phyloP scores from a whole-genome alignment of 2,329 filamentous ascomycete species.

The Colletotrichum sp. region DNA sequence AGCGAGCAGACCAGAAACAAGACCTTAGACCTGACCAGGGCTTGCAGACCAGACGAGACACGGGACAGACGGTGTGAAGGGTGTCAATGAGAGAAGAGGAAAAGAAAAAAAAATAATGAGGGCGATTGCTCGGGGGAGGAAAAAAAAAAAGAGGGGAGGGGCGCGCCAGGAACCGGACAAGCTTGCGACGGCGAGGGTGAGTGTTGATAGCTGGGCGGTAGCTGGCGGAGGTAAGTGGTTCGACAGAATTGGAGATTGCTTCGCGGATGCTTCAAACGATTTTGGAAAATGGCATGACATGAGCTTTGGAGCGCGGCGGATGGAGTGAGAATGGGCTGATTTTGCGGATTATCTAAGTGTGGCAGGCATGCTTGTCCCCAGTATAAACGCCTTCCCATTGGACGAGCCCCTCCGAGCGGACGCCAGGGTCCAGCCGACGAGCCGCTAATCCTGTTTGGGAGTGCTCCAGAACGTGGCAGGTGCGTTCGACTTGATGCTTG shows the following conservation, averaged over 20 bases:
- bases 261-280: conserved; percentile 20
- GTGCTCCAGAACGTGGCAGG: conserved; percentile 20
- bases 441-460: conserved; percentile 2
- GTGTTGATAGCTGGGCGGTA: neutral
- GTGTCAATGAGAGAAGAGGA: conserved; percentile 1
- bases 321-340: conserved; percentile 23
- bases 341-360: conserved; percentile 17
- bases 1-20: neutral
- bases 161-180: conserved; percentile 10
- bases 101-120: neutral
- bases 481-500: conserved; percentile 9
- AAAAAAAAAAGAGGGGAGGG: neutral
- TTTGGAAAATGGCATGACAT: conserved; percentile 22
- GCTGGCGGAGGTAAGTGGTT: neutral
- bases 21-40: neutral
- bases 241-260: conserved; percentile 19
- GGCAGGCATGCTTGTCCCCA: conserved; percentile 11
- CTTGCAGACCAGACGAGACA: neutral
- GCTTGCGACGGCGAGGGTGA: conserved; percentile 5
- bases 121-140: neutral
- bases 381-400: conserved; percentile 7
- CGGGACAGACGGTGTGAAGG: conserved; percentile 1
- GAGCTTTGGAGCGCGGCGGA: conserved; percentile 19
- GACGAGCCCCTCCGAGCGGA: neutral
- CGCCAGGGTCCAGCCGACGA: conserved; percentile 3